Evolutionary conservation across 352 stramenopile species (phyloP), one percentile per base, ranked within the genome.

Genomic region (Pythium oligandrum): DNA sequence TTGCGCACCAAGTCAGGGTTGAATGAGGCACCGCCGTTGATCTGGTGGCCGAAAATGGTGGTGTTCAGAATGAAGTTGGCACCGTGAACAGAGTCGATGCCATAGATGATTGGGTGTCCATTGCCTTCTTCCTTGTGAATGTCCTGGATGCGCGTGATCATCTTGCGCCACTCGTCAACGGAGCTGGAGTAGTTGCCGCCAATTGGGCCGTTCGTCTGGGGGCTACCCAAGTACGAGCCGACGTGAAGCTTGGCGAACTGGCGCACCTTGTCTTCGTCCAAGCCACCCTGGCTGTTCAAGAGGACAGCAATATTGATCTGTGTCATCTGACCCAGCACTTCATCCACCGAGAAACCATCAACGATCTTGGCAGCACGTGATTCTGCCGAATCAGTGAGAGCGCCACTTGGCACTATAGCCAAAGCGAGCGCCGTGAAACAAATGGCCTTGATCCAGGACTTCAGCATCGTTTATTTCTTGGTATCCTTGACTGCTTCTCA

Each of bases 261-360:
- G 30, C 61, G 37, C 39, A 88, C 63, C 40, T 86, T 68, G 55
- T 51, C 57, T 44, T 82, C 59, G 45, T 84, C 68, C 9, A 80
- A 59, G 17, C 60, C 40, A 48, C 60, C 40, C 46, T 88, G 63
- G 38, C 59, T 51, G 26, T 64, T 69, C 30, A 92, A 51, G 33
- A 95, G 53, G 31, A 69, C 47, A 36, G 65, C 68, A 44, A 95
- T 81, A 54, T 91, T 86, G 59, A 95, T 76, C 63, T 95, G 85
- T 17, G 76, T 78, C 83, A 95, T 91, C 63, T 95, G 85, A 2
- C 78, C 80, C 35, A 93, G 63, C 38, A 87, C 75, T 9, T 81
- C 74, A 32, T 88, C 74, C 31, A 82, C 63, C 35, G 57, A 70
- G 65, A 84, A 73, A 30, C 55, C 42, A n/a, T n/a, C n/a, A 36